Evolutionary conservation across 2,329 filamentous ascomycete species (phyloP).

Genomic region (Pseudomassariella vexata): DNA sequence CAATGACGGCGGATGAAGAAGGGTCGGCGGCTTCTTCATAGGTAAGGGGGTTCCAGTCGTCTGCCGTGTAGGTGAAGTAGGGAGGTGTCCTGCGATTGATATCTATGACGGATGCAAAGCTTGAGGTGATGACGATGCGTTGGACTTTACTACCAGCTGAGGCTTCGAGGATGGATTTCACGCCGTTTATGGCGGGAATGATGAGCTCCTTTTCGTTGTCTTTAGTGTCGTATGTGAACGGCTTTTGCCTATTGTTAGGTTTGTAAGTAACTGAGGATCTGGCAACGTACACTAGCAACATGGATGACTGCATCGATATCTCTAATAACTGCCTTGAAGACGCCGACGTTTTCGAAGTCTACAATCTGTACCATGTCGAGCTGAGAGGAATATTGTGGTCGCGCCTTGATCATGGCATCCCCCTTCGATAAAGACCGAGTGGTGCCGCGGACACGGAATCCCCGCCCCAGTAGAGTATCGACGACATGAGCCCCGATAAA

Average conservation of each 20-base stretch:
- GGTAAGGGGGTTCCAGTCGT: constrained; percentile 53
- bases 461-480: not conserved
- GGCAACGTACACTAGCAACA: too few species aligned
- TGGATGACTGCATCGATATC: too few species aligned
- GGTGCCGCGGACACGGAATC: not conserved
- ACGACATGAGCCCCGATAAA: constrained; percentile 1
- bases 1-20: constrained; percentile 30
- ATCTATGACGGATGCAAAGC: constrained; percentile 61
- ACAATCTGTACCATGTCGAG: too few species aligned
- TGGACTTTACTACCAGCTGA: constrained; percentile 15
- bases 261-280: too few species aligned
- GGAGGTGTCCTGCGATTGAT: constrained; percentile 37
- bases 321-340: too few species aligned
- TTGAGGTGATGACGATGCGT: constrained; percentile 54
- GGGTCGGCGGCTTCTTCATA: constrained; percentile 39
- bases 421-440: too few species aligned
- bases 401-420: too few species aligned
- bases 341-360: too few species aligned
- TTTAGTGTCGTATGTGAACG: too few species aligned
- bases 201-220: constrained; percentile 40
- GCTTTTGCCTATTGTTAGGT: too few species aligned
- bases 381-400: too few species aligned
- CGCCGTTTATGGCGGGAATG: constrained; percentile 38
- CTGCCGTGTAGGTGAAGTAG: constrained; percentile 40
- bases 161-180: constrained; percentile 33